Evolutionary conservation across 495 filamentous ascomycete genomes (phyloP), one percentile per base, ranked within the genome.

Genomic region (Rostrohypoxylon terebratum): DNA sequence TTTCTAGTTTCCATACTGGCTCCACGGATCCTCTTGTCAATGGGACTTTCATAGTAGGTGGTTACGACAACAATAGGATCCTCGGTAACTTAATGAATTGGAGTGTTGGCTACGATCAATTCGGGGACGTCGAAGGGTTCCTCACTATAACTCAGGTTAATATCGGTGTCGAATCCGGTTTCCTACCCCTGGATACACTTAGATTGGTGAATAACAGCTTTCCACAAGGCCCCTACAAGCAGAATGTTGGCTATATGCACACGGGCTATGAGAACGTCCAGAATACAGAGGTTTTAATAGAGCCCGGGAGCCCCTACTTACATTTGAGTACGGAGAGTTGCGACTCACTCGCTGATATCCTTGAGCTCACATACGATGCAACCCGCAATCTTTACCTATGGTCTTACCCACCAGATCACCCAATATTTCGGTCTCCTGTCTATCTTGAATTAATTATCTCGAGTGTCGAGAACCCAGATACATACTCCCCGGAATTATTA

Each of bases 1-100:
- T 48, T 8, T 48, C 6, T 48, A 48, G 45, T 48, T 23, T 48
- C 45, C 18, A 48, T 48, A 48, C 16, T 48, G 45, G 45, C 45
- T 48, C 45, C 11, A 21, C 6, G 6, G 18, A 48, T 25, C 45
- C 45, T 4, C 1, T 48, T 1, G 45, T 48, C 16, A 48, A 48
- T 21, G 45, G 45, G 0, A 23, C 45, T 48, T 7, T 48, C 16
- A 48, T 48, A 7, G 45, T 18, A 3, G 45, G 45, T 20, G 45
- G 20, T 9, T 48, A 48, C 18, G 45, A 48, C n/a, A 48, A 48
- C n/a, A 48, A 20, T 23, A 20, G n/a, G 16, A 48, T 48, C 11
- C 1, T 48, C 3, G 42, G 45, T 2, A 18, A 48, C 18, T 7
- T 20, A 3, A 48, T 48, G 45, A 48, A 48, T 3, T 48, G 45